phyloP scores from a whole-genome alignment of 768 basidiomycete genomes.

The Mycena polygramma region DNA sequence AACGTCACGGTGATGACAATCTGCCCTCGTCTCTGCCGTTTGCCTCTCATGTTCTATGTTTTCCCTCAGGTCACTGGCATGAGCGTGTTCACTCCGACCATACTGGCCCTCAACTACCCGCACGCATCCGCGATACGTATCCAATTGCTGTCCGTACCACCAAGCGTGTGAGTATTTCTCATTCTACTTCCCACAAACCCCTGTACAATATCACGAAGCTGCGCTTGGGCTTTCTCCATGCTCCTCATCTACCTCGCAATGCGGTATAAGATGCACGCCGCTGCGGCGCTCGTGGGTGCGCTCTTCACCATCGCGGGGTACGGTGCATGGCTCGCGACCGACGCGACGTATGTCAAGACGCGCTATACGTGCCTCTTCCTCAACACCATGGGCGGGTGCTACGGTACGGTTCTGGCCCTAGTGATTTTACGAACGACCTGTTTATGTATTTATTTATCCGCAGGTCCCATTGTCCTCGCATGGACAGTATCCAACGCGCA shows the following conservation, averaged over 20 bases:
- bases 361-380: constrained; percentile 23
- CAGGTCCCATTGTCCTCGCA: constrained; percentile 22
- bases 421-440: background rate
- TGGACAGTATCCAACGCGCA: constrained; percentile 19
- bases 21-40: background rate
- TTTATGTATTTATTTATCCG: background rate
- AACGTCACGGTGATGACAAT: constrained; percentile 2
- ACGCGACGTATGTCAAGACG: constrained; percentile 12
- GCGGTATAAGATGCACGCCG: background rate
- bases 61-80: constrained; percentile 4
- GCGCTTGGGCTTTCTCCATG: constrained; percentile 16
- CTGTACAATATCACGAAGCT: background rate
- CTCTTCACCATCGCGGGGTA: constrained; percentile 13
- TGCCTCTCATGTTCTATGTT: background rate
- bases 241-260: constrained; percentile 16
- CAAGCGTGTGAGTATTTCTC: background rate
- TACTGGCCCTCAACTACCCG: constrained; percentile 22
- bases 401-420: background rate
- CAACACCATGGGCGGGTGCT: constrained; percentile 19
- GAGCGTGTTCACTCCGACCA: constrained; percentile 22
- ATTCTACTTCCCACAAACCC: too few species aligned
- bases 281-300: constrained; percentile 11
- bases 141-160: constrained; percentile 19
- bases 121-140: background rate
- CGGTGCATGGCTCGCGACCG: constrained; percentile 24